A percentile compares a stretch with the other conserved stretches of the same genome.
These are phyloP conservation scores for Obelidium mucronatum DNA, from an alignment of 192 early-diverging fungal species.

Conservation along the genomic window DNA sequence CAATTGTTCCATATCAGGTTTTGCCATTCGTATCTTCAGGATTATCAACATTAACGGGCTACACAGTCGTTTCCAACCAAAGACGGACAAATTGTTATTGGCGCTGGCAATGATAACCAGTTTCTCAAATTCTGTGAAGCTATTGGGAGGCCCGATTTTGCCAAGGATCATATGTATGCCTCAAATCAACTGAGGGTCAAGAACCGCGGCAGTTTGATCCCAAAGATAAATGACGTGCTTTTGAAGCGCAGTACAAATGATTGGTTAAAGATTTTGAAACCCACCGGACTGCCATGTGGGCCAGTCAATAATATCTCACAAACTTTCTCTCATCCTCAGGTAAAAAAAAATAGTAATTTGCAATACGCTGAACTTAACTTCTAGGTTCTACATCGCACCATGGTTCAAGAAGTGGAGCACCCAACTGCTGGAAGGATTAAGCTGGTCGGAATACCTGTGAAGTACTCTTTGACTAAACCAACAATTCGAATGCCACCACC, in stretches of 20 bases:
- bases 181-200: slow-evolving; percentile 79
- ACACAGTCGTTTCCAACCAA: slow-evolving; percentile 66
- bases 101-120: slow-evolving; percentile 90
- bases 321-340: slow-evolving; percentile 71
- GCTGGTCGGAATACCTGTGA: slow-evolving; percentile 78
- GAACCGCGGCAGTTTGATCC: slow-evolving; percentile 71
- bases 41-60: no score
- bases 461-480: slow-evolving; percentile 73
- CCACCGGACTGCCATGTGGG: slow-evolving; percentile 78
- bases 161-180: slow-evolving; percentile 57
- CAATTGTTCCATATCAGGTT: slow-evolving; percentile 88
- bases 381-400: slow-evolving; percentile 56
- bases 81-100: slow-evolving; percentile 85
- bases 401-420: slow-evolving; percentile 86
- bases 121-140: slow-evolving; percentile 71
- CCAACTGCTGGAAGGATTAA: slow-evolving; percentile 80
- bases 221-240: slow-evolving; percentile 62
- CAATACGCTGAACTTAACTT: slow-evolving; percentile 40
- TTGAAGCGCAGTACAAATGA: slow-evolving; percentile 55
- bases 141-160: slow-evolving; percentile 59
- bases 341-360: slow-evolving; percentile 1
- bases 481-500: slow-evolving; percentile 80
- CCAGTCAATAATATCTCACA: slow-evolving; percentile 81
- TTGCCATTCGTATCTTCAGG: slow-evolving; percentile 75
- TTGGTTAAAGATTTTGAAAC: slow-evolving; percentile 73